Evolutionary conservation across 1,284 basidiomycete genomes (phyloP).

Genomic region (Boletus smithii): DNA sequence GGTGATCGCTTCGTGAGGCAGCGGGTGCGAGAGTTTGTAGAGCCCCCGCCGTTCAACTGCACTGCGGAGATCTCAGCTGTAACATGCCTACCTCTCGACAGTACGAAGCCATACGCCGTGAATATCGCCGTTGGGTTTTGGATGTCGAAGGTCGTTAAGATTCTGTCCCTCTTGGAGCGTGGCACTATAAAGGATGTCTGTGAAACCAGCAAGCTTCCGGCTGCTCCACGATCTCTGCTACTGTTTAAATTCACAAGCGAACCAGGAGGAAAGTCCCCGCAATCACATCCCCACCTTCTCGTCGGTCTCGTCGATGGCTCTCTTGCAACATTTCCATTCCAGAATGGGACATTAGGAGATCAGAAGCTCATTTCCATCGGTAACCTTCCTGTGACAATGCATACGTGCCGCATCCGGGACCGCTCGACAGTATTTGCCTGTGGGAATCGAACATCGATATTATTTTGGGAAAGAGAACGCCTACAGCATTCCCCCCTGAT

Average conservation of each 20-base stretch:
- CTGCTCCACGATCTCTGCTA: constrained; percentile 70
- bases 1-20: constrained; percentile 40
- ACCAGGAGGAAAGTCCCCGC: constrained; percentile 33
- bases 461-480: constrained; percentile 66
- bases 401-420: constrained; percentile 48
- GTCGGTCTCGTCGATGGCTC: constrained; percentile 81
- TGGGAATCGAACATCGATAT: constrained; percentile 58
- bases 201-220: constrained; percentile 46
- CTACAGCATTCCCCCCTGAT: constrained; percentile 69
- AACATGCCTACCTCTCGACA: constrained; percentile 56
- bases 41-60: constrained; percentile 18
- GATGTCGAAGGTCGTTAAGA: constrained; percentile 61
- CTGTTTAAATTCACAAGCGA: constrained; percentile 58
- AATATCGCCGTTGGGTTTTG: constrained; percentile 74
- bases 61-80: constrained; percentile 60
- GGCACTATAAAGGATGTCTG: constrained; percentile 35
- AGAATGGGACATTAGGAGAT: constrained; percentile 46
- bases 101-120: constrained; percentile 43
- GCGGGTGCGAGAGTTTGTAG: constrained; percentile 24
- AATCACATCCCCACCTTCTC: constrained; percentile 58
- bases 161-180: constrained; percentile 45
- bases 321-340: constrained; percentile 56
- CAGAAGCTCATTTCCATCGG: constrained; percentile 68
- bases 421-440: constrained; percentile 59
- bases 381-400: constrained; percentile 59